Percentiles rank a stretch among this genome's conserved stretches.
Conservation (phyloP, 2,329 filamentous ascomycete species). For the Chrysoporthe deuterocubensis region DNA sequence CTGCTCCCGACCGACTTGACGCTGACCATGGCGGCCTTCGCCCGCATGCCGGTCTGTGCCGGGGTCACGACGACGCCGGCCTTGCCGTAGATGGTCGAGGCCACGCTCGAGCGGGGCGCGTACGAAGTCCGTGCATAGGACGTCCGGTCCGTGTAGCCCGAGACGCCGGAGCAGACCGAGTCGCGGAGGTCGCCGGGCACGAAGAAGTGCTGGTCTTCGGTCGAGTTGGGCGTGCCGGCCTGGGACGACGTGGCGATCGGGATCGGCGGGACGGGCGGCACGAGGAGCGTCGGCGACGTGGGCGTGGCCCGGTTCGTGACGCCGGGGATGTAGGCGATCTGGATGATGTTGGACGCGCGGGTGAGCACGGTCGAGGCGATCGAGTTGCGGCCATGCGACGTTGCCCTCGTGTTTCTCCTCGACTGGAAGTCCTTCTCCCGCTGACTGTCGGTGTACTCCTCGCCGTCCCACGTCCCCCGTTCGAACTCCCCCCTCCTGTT, state of each 20-base stretch:
- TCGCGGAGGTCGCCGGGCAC: constrained; percentile 88
- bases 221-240: constrained; percentile 57
- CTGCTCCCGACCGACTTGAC: constrained; percentile 73
- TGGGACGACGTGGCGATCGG: constrained; percentile 70
- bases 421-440: constrained; percentile 56
- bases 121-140: constrained; percentile 64
- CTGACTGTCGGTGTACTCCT: constrained; percentile 53
- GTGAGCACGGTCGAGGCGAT: constrained; percentile 96
- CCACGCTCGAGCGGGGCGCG: constrained; percentile 73
- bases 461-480: constrained; percentile 59
- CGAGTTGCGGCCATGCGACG: constrained; percentile 84
- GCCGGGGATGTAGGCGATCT: constrained; percentile 98
- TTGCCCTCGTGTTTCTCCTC: constrained; percentile 69
- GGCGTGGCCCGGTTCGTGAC: constrained; percentile 90
- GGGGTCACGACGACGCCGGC: constrained; percentile 83
- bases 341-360: constrained; percentile 96
- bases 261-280: constrained; percentile 93
- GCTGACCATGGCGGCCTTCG: constrained; percentile 90
- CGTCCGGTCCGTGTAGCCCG: constrained; percentile 63
- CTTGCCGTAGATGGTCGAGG: constrained; percentile 92
- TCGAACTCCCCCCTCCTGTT: constrained; percentile 68
- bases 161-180: constrained; percentile 84
- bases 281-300: constrained; percentile 77
- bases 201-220: constrained; percentile 88
- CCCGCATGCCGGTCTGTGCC: constrained; percentile 83